Percentiles rank a stretch among this genome's conserved stretches.
These are phyloP conservation scores for Peltaster fructicola DNA, from an alignment of 2,329 filamentous ascomycete genomes.

Conservation along the genomic window DNA sequence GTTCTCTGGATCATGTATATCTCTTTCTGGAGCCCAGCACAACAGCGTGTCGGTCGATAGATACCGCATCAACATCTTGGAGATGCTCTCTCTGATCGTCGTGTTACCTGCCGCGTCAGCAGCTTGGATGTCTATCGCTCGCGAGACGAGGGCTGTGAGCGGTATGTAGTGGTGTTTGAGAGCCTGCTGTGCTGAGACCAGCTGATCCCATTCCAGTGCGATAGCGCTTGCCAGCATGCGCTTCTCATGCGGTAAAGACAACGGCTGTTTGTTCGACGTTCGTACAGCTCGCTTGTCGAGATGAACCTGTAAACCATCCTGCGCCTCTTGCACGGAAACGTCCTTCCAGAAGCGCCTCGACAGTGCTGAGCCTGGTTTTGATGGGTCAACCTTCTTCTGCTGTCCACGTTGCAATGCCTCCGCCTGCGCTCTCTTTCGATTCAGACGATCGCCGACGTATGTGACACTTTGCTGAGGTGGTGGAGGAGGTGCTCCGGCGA, in stretches of 20 bases:
- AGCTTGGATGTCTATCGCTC: conserved; percentile 61
- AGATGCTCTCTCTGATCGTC: conserved; percentile 44
- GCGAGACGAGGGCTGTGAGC: conserved; percentile 66
- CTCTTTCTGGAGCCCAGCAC: conserved; percentile 59
- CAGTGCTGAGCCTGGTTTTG: conserved; percentile 32
- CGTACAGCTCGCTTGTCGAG: conserved; percentile 68
- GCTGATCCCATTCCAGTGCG: conserved; percentile 81
- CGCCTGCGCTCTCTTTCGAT: conserved; percentile 32
- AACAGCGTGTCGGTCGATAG: conserved; percentile 82
- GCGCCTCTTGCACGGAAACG: conserved; percentile 49
- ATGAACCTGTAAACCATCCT: conserved; percentile 45
- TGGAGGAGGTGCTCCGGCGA: conserved; percentile 41
- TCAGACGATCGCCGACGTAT: conserved; percentile 30
- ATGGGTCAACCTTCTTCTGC: conserved; percentile 23
- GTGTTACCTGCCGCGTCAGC: conserved; percentile 40
- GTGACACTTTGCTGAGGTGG: conserved; percentile 33
- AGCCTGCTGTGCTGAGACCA: conserved; percentile 67
- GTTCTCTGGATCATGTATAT: conserved; percentile 30
- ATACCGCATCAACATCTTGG: conserved; percentile 60
- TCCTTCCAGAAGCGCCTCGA: conserved; percentile 79
- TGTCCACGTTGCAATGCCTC: conserved; percentile 30
- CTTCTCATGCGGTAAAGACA: conserved; percentile 59
- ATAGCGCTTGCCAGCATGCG: conserved; percentile 68
- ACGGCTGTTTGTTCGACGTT: conserved; percentile 51
- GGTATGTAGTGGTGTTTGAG: conserved; percentile 77